Percentiles rank a stretch among this genome's conserved stretches.
Conservation (phyloP, 768 basidiomycete genomes). For the Hericium coralloides region DNA sequence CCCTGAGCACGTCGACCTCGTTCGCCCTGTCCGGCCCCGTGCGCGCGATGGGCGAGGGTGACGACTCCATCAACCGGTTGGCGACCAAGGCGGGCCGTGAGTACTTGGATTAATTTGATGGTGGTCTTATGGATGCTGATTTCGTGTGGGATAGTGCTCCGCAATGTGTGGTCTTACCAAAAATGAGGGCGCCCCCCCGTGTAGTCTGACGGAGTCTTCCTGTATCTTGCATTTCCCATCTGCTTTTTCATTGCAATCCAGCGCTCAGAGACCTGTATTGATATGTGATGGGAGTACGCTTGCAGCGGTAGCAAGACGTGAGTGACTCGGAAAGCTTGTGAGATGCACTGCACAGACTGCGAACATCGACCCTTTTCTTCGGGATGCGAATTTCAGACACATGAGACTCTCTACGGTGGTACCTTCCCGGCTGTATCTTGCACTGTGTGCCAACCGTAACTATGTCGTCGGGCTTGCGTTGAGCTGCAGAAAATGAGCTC, state of each 20-base stretch:
- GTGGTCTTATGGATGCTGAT: background rate
- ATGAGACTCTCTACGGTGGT: no score
- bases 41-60: conserved; percentile 90
- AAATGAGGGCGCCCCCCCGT: conserved; percentile 47
- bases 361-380: no score
- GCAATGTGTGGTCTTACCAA: conserved; percentile 93
- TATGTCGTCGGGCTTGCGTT: background rate
- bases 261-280: background rate
- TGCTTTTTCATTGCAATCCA: background rate
- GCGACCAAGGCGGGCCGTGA: conserved; percentile 92
- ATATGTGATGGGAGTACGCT: background rate
- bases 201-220: background rate
- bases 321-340: background rate
- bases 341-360: no score
- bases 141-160: conserved; percentile 56
- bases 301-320: background rate
- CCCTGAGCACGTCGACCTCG: conserved; percentile 70
- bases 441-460: background rate
- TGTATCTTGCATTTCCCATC: background rate
- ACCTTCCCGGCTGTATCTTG: no score
- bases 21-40: conserved; percentile 95
- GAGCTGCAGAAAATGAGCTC: no score
- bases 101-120: conserved; percentile 25
- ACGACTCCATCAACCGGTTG: conserved; percentile 93
- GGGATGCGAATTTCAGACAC: no score